Conservation (phyloP, 257 asterid species). For the Apocynum venetum region DNA sequence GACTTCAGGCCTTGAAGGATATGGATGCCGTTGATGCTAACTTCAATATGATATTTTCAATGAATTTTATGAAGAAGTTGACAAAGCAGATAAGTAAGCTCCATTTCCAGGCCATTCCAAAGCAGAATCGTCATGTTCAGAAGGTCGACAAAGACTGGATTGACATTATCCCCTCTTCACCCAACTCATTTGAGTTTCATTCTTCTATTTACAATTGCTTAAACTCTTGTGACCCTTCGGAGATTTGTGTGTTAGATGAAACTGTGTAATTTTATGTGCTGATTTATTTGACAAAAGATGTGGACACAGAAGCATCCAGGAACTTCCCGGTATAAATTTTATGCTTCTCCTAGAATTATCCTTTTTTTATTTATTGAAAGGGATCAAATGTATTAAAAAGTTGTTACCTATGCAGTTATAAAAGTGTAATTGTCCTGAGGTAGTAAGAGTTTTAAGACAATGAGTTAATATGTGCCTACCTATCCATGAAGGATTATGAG, state of each 20-base stretch:
- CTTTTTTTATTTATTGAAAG: too few species aligned
- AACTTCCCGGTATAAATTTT: background rate
- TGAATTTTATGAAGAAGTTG: conserved; percentile 54
- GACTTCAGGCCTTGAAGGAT: conserved; percentile 41
- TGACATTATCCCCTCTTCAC: conserved; percentile 51
- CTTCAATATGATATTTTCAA: conserved; percentile 51
- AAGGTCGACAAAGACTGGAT: conserved; percentile 70
- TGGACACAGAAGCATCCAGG: too few species aligned
- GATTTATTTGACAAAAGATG: too few species aligned
- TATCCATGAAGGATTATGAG: too few species aligned
- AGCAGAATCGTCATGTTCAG: conserved; percentile 41
- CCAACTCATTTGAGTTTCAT: conserved; percentile 67
- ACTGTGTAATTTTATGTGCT: conserved; percentile 9
- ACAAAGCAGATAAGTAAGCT: conserved; percentile 47
- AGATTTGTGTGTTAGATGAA: conserved; percentile 54
- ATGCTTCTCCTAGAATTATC: too few species aligned
- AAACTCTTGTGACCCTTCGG: conserved; percentile 38
- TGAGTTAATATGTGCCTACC: too few species aligned
- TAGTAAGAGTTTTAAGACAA: too few species aligned
- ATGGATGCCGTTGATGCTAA: conserved; percentile 31
- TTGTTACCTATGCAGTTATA: too few species aligned
- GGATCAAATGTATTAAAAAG: too few species aligned
- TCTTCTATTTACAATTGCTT: conserved; percentile 65
- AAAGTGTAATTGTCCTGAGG: too few species aligned
- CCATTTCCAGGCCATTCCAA: conserved; percentile 46